Base-by-base conservation (phyloP, 2,329 filamentous ascomycete species). In the Curvularia eragrostidis region DNA sequence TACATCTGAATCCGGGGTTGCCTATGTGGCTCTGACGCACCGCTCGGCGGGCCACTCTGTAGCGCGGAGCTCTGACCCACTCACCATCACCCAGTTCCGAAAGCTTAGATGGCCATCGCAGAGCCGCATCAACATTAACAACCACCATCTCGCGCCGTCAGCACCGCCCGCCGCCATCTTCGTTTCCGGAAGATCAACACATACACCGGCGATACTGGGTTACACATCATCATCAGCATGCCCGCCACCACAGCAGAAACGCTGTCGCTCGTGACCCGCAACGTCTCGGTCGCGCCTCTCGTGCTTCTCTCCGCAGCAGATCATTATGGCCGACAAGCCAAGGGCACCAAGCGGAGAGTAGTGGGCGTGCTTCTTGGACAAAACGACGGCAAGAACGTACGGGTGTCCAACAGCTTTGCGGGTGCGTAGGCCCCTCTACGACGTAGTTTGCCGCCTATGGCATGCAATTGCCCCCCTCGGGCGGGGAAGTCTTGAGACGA, bases 331-430 rank as follows among this genome's bases (percentile, higher is more conserved):
- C 91, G 95, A 65, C 91, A 91, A 67, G 91, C 90, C 70, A 97
- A 95, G 79, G 93, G 91, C 75, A 92, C 91, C 69, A 89, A 90
- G 77, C 88, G 87, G 83, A 87, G 95, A 75, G 61, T 98, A 36
- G 94, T 99, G 34, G 95, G 95, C 73, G 95, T 98, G 48, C 82
- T 99, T 56, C 83, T 99, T 61, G 95, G 95, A 46, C 93, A 97
- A 81, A 98, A 98, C 70, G 91, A 97, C 79, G 93, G 95, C 72
- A 94, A 94, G 81, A 93, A 92, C 74, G 95, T 97, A 76, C 88
- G 95, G 66, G 95, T 98, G 71, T 98, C 95, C 66, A 99, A 99
- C 87, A 97, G 95, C 81, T 99, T 98, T 79, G 95, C 95, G 75
- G 93, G 94, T 97, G 78, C 50, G 86, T 73, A 55, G n/a, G 48